Conservation (phyloP, 1,284 basidiomycete species). For the Neonothopanus nambi region DNA sequence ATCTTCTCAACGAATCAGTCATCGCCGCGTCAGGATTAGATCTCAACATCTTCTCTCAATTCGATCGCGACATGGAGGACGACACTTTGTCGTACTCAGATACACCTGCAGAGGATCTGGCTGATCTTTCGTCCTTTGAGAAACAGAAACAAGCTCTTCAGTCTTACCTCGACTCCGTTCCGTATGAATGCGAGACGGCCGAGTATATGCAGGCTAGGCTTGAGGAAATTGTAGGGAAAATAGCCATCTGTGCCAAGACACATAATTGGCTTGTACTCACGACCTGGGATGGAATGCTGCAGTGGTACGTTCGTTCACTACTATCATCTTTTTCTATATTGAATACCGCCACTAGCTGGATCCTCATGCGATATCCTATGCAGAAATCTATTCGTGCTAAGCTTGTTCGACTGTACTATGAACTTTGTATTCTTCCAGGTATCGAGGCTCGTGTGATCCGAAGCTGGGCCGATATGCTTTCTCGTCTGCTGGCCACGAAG, state of each 20-base stretch:
- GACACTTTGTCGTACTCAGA: conserved; percentile 17
- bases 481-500: conserved; percentile 68
- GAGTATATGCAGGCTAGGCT: conserved; percentile 78
- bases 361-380: conserved; percentile 82
- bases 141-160: conserved; percentile 60
- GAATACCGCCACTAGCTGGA: conserved; percentile 57
- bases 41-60: background rate
- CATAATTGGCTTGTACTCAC: conserved; percentile 74
- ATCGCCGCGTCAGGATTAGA: background rate
- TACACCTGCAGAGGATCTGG: conserved; percentile 16
- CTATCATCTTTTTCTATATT: background rate
- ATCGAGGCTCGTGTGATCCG: conserved; percentile 72
- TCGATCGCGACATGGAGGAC: conserved; percentile 13
- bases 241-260: conserved; percentile 73
- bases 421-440: conserved; percentile 73
- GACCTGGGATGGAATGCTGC: conserved; percentile 71
- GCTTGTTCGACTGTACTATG: conserved; percentile 81
- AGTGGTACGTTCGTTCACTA: conserved; percentile 54
- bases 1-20: conserved; percentile 1
- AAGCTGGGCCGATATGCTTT: conserved; percentile 73
- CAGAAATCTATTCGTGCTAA: conserved; percentile 72
- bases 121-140: conserved; percentile 39
- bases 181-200: conserved; percentile 76
- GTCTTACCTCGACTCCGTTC: conserved; percentile 67
- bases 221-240: conserved; percentile 71